phyloP scores from a whole-genome alignment of 805 yeast genomes.

The Pichia scutulata region DNA sequence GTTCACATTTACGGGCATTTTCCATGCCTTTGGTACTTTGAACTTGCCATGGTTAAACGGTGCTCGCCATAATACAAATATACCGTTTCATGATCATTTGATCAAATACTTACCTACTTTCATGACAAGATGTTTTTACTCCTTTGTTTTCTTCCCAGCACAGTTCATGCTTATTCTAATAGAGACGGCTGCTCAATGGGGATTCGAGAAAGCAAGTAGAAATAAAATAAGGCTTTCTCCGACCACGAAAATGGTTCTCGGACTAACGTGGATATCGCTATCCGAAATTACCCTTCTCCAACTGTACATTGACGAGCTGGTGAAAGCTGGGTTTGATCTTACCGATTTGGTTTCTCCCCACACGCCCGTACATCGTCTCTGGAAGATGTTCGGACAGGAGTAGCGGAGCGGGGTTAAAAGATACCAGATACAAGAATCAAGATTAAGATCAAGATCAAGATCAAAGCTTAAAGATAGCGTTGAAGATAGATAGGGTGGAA shows the following conservation, averaged over 20 bases:
- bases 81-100: not conserved
- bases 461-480: too few species aligned
- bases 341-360: not conserved
- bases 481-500: too few species aligned
- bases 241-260: not conserved
- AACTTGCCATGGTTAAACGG: not conserved
- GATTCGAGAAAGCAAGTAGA: too few species aligned
- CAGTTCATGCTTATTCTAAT: not conserved
- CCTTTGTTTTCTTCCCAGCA: not conserved
- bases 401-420: too few species aligned
- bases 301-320: not conserved
- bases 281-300: not conserved
- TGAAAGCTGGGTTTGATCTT: not conserved
- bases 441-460: too few species aligned
- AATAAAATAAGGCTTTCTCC: not conserved
- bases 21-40: not conserved
- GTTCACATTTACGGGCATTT: not conserved
- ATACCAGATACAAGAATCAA: too few species aligned
- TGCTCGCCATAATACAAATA: not conserved
- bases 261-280: not conserved
- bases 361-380: not conserved
- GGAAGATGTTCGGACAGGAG: too few species aligned
- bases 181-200: not conserved
- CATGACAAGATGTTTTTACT: not conserved
- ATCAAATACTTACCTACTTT: not conserved